Evolutionary conservation across 345 rosid species (phyloP).

Genomic region (Eucalyptus curtisii): DNA sequence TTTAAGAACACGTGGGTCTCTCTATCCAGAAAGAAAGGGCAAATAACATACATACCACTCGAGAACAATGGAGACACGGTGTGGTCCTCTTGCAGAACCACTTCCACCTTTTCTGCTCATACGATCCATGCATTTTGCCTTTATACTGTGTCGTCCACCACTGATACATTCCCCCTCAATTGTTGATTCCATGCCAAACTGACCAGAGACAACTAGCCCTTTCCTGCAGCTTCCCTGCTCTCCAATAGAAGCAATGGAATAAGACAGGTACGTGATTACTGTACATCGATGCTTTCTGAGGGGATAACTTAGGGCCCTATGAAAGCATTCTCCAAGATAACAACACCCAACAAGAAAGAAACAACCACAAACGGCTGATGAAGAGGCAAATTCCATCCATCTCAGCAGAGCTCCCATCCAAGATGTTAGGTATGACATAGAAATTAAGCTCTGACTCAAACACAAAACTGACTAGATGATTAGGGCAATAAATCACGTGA

Average conservation of each 20-base stretch:
- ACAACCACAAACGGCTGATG: neutral
- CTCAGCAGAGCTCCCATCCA: neutral
- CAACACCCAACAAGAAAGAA: neutral
- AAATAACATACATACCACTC: neutral
- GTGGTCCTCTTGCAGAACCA: neutral
- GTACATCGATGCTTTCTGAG: neutral
- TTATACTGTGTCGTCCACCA: neutral
- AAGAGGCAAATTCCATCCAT: neutral
- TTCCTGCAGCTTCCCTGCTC: neutral
- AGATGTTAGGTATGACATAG: neutral
- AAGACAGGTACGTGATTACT: neutral
- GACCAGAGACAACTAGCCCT: neutral
- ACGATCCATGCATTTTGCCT: neutral
- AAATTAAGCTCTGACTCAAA: neutral
- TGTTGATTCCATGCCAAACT: neutral
- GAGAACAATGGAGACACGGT: neutral
- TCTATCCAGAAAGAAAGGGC: neutral
- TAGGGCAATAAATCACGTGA: neutral
- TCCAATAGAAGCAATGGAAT: neutral
- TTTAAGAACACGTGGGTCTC: neutral
- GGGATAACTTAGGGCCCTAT: neutral
- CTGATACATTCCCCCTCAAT: neutral
- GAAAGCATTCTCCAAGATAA: neutral
- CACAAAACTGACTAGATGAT: neutral
- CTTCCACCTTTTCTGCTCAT: neutral